These are phyloP conservation scores for Aspergillus saccharolyticus DNA, from an alignment of 495 filamentous ascomycete species.

Conservation along the genomic window DNA sequence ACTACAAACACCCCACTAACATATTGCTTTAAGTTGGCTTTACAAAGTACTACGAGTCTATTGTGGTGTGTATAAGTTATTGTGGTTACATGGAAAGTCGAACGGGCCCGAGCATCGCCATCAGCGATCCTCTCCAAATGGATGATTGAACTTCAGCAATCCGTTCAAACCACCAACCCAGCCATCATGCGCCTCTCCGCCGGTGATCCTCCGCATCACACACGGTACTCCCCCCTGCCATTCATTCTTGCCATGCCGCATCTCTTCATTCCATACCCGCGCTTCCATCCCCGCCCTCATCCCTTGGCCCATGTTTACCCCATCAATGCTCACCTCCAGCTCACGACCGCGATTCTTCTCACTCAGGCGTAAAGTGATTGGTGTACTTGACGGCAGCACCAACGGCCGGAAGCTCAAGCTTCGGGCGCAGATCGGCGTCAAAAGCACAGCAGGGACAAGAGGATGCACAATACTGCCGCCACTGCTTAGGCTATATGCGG, in stretches of 20 bases:
- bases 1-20: too few relatives aligned
- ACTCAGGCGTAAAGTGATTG: slow-evolving; percentile 76
- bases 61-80: too few relatives aligned
- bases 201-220: slow-evolving; percentile 47
- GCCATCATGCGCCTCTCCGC: slow-evolving; percentile 66
- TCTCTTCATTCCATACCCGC: slow-evolving; percentile 75
- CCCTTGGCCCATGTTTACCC: slow-evolving; percentile 62
- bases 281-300: slow-evolving; percentile 81
- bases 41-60: too few relatives aligned
- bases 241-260: slow-evolving; percentile 61
- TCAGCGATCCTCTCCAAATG: slow-evolving; percentile 72
- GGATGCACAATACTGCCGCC: slow-evolving; percentile 96
- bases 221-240: slow-evolving; percentile 56
- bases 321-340: slow-evolving; percentile 85
- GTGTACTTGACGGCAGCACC: slow-evolving; percentile 78
- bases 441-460: slow-evolving; percentile 74
- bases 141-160: slow-evolving; percentile 94
- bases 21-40: too few relatives aligned
- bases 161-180: slow-evolving; percentile 97
- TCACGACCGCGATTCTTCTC: slow-evolving; percentile 78
- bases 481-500: slow-evolving; percentile 85
- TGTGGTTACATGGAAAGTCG: not conserved
- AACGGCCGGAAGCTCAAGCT: slow-evolving; percentile 88
- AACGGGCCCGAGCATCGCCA: not conserved
- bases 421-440: slow-evolving; percentile 92